Base-by-base conservation (phyloP, 352 stramenopile species). In the Phytopythium litorale region DNA sequence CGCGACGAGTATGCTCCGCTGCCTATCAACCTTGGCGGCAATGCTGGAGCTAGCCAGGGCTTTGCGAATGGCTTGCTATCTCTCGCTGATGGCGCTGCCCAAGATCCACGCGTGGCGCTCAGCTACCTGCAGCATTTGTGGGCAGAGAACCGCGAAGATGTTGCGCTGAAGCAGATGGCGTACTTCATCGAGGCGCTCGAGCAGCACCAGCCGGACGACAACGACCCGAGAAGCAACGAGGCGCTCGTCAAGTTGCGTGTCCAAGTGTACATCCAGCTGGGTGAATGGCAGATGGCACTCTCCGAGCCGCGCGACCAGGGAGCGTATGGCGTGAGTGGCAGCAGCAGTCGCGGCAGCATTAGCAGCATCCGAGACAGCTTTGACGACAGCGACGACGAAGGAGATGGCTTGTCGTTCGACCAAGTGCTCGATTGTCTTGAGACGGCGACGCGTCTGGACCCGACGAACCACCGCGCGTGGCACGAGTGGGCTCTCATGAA, bases 401-500 rank as follows among this genome's bases (percentile, higher is more conserved):
- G 38, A 15, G 52, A 58, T 16, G 52, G 52, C 33, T 42, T 60
- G 15, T 40, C 60, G 42, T 95, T 95, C 46, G 75, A 87, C 51
- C 75, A 93, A 33, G 86, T 94, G 15, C 76, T 96, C 16, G 76
- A 73, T 13, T 93, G 92, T 60, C 72, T 98, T 15, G 76, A 88
- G 58, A 91, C 76, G 0, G 88, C 88, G 33, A 96, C 88, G 45
- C 70, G 88, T 54, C 64, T 96, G 25, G 88, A 96, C 60, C 84
- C 81, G 49, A 96, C 87, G 42, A 97, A 98, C 61, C 98, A 99
- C 68, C 97, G 97, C 54, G 96, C 97, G 25, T 99, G 97, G 91
- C 98, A 99, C 74, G 89, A 94, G 55, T 99, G 98, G 98, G 97
- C 97, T 21, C 71, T 99, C 23, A 94, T 99, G 62, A 99, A 99